phyloP scores from a whole-genome alignment of 2,329 filamentous ascomycete genomes.

The Xylaria sp. region DNA sequence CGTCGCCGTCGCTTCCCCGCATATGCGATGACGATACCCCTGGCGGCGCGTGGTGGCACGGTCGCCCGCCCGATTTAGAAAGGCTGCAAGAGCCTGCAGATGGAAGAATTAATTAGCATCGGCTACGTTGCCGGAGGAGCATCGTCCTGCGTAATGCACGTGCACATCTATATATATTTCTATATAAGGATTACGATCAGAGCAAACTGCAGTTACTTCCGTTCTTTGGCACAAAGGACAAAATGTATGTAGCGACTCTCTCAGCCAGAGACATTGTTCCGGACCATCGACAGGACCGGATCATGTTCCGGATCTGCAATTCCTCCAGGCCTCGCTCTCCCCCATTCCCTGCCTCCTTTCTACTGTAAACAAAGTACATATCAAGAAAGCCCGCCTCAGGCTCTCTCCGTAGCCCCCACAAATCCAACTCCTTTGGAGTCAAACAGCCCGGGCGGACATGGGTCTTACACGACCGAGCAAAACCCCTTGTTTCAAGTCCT shows the following conservation, averaged over 20 bases:
- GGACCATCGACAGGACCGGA: neutral
- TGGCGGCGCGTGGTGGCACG: neutral
- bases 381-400: constrained; percentile 1
- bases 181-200: neutral
- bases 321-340: neutral
- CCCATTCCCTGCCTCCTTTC: no score
- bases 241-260: no score
- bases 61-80: constrained; percentile 10
- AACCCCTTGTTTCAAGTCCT: constrained; percentile 27
- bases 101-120: neutral
- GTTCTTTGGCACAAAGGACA: no score
- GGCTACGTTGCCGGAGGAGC: neutral
- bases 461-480: constrained; percentile 27
- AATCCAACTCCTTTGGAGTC: constrained; percentile 11
- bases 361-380: no score
- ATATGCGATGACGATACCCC: constrained; percentile 3
- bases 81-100: neutral
- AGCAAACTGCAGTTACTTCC: no score
- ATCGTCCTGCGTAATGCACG: neutral
- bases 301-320: neutral
- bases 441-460: constrained; percentile 5
- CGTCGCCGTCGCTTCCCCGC: neutral
- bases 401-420: constrained; percentile 15
- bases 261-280: neutral
- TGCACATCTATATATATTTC: constrained; percentile 1